Percentiles rank a stretch among this genome's conserved stretches.
Evolutionary conservation across 2,329 filamentous ascomycete genomes (phyloP).

Genomic region (Rhynchosporium graminicola): DNA sequence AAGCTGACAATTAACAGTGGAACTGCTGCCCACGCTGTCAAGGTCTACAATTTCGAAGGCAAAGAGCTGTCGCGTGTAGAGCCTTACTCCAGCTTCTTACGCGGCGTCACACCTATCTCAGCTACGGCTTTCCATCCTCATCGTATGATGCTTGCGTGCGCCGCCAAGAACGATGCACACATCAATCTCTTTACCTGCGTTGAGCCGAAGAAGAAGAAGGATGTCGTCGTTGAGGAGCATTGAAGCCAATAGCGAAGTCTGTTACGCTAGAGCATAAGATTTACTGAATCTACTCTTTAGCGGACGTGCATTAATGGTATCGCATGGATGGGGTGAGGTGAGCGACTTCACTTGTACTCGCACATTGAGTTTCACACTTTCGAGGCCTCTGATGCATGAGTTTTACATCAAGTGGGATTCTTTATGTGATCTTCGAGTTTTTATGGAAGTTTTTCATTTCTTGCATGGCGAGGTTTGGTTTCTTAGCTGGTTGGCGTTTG

Average conservation of each 20-base stretch:
- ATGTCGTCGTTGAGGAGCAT: conserved; percentile 5
- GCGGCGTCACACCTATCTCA: conserved; percentile 80
- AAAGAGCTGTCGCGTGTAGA: conserved; percentile 79
- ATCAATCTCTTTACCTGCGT: conserved; percentile 84
- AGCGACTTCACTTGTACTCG: conserved; percentile 4
- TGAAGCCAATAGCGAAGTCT: not conserved
- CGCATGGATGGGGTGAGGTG: not conserved
- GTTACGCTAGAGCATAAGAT: no score
- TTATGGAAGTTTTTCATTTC: not conserved
- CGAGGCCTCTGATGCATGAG: not conserved
- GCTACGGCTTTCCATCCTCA: conserved; percentile 95
- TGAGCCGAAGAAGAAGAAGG: conserved; percentile 47
- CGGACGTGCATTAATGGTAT: not conserved
- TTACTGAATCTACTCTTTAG: no score
- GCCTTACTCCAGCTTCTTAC: conserved; percentile 85
- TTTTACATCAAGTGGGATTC: not conserved
- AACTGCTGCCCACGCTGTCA: conserved; percentile 83
- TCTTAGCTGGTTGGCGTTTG: not conserved
- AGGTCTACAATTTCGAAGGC: conserved; percentile 88
- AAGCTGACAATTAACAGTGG: conserved; percentile 58
- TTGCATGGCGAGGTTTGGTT: conserved; percentile 3
- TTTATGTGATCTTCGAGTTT: no score
- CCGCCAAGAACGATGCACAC: conserved; percentile 83
- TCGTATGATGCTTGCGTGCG: conserved; percentile 84
- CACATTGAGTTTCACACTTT: not conserved